Evolutionary conservation across 495 filamentous ascomycete species (phyloP), one percentile per base, ranked within the genome.

Genomic region (Penicillium steckii): DNA sequence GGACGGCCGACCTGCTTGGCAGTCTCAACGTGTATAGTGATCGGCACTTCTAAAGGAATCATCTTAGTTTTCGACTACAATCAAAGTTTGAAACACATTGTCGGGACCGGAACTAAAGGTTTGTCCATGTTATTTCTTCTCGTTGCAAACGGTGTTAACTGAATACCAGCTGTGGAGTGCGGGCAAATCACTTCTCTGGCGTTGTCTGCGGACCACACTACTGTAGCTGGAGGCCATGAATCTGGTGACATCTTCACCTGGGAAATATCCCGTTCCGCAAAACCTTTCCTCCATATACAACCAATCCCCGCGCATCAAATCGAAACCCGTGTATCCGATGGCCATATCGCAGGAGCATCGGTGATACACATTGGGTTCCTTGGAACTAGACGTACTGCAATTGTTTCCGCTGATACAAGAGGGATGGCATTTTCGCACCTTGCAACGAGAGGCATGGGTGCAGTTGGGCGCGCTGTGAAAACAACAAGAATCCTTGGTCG

Each of bases 401-500:
- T 99, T n/a, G 90, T 96, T 22, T 99, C 94, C n/a, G 93, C 93
- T 1, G 91, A 99, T 66, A 90, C 93, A 60, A 80, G 82, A 32
- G 94, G 94, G 38, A 97, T 99, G 94, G 92, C 93, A 8, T 99
- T 99, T 66, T 96, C 95, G 6, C 95, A 97, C 68, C 79, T 97
- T 25, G 95, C 94, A 23, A 96, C 91, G 12, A 75, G 94, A 55
- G 94, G 94, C 17, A 86, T 93, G 55, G 93, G 95, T 7, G 80
- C 91, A 21, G 79, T 97, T 29, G 90, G 84, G 9, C 83, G 94
- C 55, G 86, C 82, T 1, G 88, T 99, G 48, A 96, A 90, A 70
- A 93, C 90, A 8, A 91, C 87, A 8, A 81, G 95, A 53, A 91
- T 97, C 40, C 72, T 99, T 29, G 94, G 94, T 15, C 85, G 94